These are phyloP conservation scores for Adenanthera pavonina DNA, from an alignment of 306 rosid species.

Conservation along the genomic window DNA sequence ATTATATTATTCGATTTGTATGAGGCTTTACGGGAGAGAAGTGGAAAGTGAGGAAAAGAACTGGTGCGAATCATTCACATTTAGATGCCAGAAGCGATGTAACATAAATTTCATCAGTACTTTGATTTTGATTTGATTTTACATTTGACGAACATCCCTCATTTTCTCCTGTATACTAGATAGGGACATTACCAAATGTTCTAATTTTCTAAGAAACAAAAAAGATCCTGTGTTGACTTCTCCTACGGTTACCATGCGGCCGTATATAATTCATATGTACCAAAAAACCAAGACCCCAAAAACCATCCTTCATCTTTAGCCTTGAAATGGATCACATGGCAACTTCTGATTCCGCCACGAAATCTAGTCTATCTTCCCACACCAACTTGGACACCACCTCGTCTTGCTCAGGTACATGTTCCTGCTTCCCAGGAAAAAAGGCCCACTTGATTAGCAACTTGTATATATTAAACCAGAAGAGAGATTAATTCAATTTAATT, in stretches of 20 bases:
- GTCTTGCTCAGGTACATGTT: constrained; percentile 84
- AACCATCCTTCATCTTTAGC: constrained; percentile 37
- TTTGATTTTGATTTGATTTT: constrained; percentile 3
- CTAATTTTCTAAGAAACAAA: constrained; percentile 26
- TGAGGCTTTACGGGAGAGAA: not conserved
- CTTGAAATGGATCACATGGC: constrained; percentile 59
- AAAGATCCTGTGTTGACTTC: constrained; percentile 40
- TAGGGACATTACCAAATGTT: constrained; percentile 37
- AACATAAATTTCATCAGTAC: constrained; percentile 28
- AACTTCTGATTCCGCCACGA: constrained; percentile 74
- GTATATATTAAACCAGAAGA: not conserved
- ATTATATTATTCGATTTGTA: no score
- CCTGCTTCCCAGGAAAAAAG: constrained; percentile 51
- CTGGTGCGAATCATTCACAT: not conserved
- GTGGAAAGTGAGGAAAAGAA: not conserved
- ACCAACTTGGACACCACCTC: constrained; percentile 90
- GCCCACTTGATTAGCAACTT: constrained; percentile 46
- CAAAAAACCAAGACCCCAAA: constrained; percentile 48
- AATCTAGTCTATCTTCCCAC: constrained; percentile 84
- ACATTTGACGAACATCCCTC: constrained; percentile 29
- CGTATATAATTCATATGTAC: constrained; percentile 58
- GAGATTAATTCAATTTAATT: not conserved
- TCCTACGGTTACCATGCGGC: constrained; percentile 54
- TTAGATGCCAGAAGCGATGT: constrained; percentile 24
- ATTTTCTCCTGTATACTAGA: constrained; percentile 27